Conservation (phyloP, 208 protist genomes). For the Vickermania spadyakhi region DNA sequence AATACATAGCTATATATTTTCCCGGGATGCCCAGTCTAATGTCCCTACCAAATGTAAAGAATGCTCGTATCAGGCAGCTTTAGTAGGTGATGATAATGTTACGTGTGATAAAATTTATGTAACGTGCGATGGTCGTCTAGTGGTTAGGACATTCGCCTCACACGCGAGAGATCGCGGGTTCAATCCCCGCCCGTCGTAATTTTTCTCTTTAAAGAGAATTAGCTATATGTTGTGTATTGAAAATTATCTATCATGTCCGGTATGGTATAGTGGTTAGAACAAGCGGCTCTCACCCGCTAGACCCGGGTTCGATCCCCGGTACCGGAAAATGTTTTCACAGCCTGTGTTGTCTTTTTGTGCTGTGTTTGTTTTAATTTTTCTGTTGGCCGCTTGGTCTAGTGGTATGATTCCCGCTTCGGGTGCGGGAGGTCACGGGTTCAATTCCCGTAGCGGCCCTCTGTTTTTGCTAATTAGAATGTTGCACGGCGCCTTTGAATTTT, state of each 20-base stretch:
- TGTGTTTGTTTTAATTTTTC: neutral
- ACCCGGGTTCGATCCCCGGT: conserved; percentile 91
- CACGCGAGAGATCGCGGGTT: conserved; percentile 91
- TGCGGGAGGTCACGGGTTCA: conserved; percentile 80
- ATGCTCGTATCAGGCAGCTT: neutral
- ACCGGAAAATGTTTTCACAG: conserved; percentile 56
- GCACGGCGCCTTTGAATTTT: no score
- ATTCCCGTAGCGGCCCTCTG: conserved; percentile 67
- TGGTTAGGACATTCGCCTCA: conserved; percentile 94
- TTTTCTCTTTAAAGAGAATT: conserved; percentile 10
- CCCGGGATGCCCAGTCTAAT: no score
- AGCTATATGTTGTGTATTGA: no score
- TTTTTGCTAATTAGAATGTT: no score
- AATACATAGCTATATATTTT: no score
- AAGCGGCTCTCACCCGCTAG: conserved; percentile 90
- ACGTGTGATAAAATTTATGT: no score
- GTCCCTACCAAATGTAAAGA: no score
- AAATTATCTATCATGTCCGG: no score
- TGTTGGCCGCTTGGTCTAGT: conserved; percentile 71
- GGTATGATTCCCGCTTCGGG: conserved; percentile 82
- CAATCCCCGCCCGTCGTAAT: conserved; percentile 86
- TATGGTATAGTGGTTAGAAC: conserved; percentile 92
- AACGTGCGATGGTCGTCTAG: conserved; percentile 88
- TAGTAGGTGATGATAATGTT: neutral
- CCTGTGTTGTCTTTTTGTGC: neutral